Evolutionary conservation across 805 yeast species (phyloP).

Genomic region (Cyberlindnera veronae): DNA sequence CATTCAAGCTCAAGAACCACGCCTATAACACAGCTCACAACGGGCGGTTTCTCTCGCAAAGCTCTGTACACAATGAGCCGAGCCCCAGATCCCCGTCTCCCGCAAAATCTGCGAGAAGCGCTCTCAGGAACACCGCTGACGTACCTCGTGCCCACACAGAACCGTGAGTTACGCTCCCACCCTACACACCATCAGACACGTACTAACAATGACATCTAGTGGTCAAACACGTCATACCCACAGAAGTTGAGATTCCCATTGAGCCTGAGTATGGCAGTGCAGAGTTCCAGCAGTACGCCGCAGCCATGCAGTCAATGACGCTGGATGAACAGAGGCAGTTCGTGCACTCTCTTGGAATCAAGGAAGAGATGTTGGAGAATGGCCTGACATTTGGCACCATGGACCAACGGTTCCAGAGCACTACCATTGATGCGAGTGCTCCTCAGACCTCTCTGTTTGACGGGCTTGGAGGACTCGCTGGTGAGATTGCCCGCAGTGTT

Average conservation of each 20-base stretch:
- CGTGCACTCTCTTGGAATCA: conserved; percentile 5
- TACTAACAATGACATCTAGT: conserved; percentile 13
- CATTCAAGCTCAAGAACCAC: too few relatives aligned
- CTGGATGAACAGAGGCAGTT: conserved; percentile 1
- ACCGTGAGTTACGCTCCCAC: conserved; percentile 28
- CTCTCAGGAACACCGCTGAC: conserved; percentile 34
- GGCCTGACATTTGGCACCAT: conserved; percentile 6
- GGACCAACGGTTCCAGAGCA: not conserved
- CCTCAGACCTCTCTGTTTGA: conserved; percentile 13
- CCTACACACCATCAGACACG: not conserved
- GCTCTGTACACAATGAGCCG: not conserved
- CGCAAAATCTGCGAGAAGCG: conserved; percentile 25
- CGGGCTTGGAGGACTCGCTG: conserved; percentile 14
- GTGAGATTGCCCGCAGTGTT: conserved; percentile 1
- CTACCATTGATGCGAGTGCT: not conserved
- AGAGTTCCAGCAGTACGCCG: not conserved
- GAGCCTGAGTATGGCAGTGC: conserved; percentile 1
- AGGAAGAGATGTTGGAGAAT: conserved; percentile 2
- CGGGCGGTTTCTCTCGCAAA: conserved; percentile 1
- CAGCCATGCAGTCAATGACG: too few relatives aligned
- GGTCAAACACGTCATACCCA: conserved; percentile 4
- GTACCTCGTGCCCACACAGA: conserved; percentile 38
- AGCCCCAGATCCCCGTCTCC: conserved; percentile 12
- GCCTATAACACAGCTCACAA: too few relatives aligned
- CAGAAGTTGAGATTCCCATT: not conserved